A percentile compares a stretch with the other conserved stretches of the same genome.
phyloP scores from a whole-genome alignment of 805 yeast genomes.

The Scheffersomyces spartinae region DNA sequence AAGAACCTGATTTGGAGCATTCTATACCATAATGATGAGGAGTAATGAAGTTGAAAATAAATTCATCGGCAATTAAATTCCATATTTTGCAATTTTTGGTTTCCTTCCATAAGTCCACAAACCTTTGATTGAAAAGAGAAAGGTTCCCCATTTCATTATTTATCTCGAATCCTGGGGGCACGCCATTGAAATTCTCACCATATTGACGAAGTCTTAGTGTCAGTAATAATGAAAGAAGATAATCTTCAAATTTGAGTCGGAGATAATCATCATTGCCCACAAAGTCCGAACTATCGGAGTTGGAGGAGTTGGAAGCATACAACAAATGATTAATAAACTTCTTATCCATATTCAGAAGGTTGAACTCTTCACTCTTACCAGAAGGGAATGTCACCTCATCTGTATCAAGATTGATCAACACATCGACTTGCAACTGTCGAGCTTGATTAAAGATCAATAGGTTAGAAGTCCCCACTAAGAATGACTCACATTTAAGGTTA shows the following conservation, averaged over 20 bases:
- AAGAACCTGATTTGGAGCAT: no score
- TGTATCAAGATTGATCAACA: constrained; percentile 62
- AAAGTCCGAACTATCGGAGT: constrained; percentile 13
- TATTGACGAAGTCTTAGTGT: constrained; percentile 61
- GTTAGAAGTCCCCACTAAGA: constrained; percentile 80
- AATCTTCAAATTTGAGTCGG: constrained; percentile 82
- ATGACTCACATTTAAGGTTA: constrained; percentile 57
- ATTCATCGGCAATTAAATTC: constrained; percentile 30
- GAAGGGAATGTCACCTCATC: constrained; percentile 34
- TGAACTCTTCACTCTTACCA: constrained; percentile 19
- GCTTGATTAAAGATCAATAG: constrained; percentile 59
- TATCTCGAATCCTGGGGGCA: constrained; percentile 31
- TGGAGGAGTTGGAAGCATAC: background rate
- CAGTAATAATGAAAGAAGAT: constrained; percentile 63
- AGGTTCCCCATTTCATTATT: constrained; percentile 16
- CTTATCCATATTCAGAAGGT: constrained; percentile 40
- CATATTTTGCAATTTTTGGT: constrained; percentile 28
- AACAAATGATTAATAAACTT: constrained; percentile 58
- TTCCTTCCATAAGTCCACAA: constrained; percentile 19
- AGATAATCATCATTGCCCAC: constrained; percentile 67
- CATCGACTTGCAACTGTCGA: constrained; percentile 46
- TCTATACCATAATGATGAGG: constrained; percentile 26
- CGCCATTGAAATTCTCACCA: constrained; percentile 21
- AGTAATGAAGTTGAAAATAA: constrained; percentile 30
- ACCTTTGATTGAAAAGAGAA: constrained; percentile 18